Evolutionary conservation across 371 early-diverging fungal genomes (phyloP), one percentile per base, ranked within the genome.

Genomic region (Mucor piriformis): DNA sequence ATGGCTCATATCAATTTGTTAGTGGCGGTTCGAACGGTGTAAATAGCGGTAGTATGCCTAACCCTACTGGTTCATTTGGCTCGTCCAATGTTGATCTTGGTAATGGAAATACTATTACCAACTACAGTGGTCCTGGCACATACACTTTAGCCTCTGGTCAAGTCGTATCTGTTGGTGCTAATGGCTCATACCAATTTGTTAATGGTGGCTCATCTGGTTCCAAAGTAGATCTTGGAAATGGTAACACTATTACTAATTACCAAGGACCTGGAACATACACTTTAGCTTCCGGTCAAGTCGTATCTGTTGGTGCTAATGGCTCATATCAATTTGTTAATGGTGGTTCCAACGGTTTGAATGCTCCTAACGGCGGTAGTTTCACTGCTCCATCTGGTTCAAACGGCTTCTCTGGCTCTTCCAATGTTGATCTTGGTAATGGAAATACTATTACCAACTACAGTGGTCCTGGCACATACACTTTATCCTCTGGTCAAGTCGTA

Each of bases 381-480:
- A n/a, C n/a, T n/a, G n/a, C n/a, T n/a, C n/a, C n/a, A n/a, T n/a
- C n/a, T n/a, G n/a, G 34, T 23, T 13, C 21, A 18, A 11, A 20
- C n/a, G n/a, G n/a, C n/a, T n/a, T 20, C 20, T 38, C 54, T 1
- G 42, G 43, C 12, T 20, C 54, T 6, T 29, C 29, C 29, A 38
- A 15, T 25, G 46, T 52, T 13, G n/a, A 15, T 20, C 33, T 47
- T 18, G 37, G 37, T 1, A 27, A 18, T 1, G 54, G 37, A 20
- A 18, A 18, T 27, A 6, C 47, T 4, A 35, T 58, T 12, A 15
- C 50, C 21, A 35, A 35, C 12, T 59, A 25, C 23, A 23, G 20
- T 8, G 60, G 60, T 27, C 35, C 53, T 18, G 60, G 60, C 8
- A 37, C 34, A 4, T 59, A 59, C 8, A 47, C 60, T 6, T 27